phyloP scores from a whole-genome alignment of 2,329 filamentous ascomycete species.

The Ascocoryne sarcoides region DNA sequence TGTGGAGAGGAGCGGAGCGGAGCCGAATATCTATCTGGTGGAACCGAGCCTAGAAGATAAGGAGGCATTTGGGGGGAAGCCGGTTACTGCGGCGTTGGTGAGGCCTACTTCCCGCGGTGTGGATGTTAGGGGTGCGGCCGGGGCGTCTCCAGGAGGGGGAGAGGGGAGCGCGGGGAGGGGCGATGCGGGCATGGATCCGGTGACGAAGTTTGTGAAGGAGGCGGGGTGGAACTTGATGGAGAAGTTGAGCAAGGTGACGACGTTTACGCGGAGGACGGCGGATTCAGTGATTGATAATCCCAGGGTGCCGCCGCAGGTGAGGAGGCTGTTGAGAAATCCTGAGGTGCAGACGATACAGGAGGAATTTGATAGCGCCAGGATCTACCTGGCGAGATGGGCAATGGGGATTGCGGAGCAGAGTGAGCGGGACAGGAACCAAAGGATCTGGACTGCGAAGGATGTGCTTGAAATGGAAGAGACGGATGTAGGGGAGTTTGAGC shows the following conservation, averaged over 20 bases:
- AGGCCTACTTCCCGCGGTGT: slow-evolving; percentile 25
- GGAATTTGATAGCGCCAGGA: slow-evolving; percentile 90
- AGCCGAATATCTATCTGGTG: slow-evolving; percentile 84
- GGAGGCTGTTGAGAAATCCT: slow-evolving; percentile 75
- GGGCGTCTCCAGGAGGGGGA: slow-evolving; percentile 26
- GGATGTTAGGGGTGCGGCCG: slow-evolving; percentile 30
- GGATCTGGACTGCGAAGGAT: slow-evolving; percentile 90
- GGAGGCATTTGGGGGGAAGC: slow-evolving; percentile 53
- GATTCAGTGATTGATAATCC: slow-evolving; percentile 89
- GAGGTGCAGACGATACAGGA: slow-evolving; percentile 94
- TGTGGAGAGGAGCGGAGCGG: slow-evolving; percentile 75
- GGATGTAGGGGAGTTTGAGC: slow-evolving; percentile 90
- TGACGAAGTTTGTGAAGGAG: slow-evolving; percentile 90
- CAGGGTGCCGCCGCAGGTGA: slow-evolving; percentile 79
- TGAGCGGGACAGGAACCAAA: slow-evolving; percentile 73
- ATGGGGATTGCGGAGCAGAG: slow-evolving; percentile 99
- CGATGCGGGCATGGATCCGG: slow-evolving; percentile 80
- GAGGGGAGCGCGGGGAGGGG: slow-evolving; percentile 22
- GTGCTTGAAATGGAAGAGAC: slow-evolving; percentile 91
- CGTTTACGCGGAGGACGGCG: slow-evolving; percentile 84
- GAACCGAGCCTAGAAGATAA: slow-evolving; percentile 82
- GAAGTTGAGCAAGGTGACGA: slow-evolving; percentile 94
- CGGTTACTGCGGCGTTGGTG: slow-evolving; percentile 35
- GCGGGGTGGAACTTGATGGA: slow-evolving; percentile 95
- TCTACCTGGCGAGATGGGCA: slow-evolving; percentile 93